phyloP scores from a whole-genome alignment of 371 early-diverging fungal species.

The Umbelopsis sp. region DNA sequence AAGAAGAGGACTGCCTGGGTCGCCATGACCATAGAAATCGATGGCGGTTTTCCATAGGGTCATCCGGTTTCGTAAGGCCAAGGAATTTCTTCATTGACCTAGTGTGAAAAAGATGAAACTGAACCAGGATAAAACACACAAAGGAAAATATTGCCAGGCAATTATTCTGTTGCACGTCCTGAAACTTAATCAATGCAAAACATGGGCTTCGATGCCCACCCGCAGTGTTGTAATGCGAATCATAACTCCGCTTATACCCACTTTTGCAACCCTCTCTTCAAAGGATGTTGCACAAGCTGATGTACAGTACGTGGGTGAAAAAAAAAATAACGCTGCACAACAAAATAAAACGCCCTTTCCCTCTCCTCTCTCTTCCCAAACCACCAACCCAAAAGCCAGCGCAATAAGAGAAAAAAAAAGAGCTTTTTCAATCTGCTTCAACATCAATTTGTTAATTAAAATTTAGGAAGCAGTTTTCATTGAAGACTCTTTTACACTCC shows the following conservation, averaged over 20 bases:
- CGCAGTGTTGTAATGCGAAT: too few relatives aligned
- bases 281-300: not conserved
- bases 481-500: slow-evolving; percentile 10
- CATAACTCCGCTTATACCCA: not conserved
- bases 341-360: not conserved
- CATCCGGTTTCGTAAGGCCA: not conserved
- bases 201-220: too few relatives aligned
- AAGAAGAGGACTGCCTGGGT: not conserved
- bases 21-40: slow-evolving; percentile 10
- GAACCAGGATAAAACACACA: not conserved
- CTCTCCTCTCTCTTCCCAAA: not conserved
- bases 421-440: not conserved
- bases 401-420: not conserved
- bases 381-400: not conserved
- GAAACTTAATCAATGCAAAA: too few relatives aligned
- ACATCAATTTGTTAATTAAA: not conserved
- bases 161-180: too few relatives aligned
- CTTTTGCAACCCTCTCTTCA: too few relatives aligned
- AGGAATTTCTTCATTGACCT: slow-evolving; percentile 12
- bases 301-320: slow-evolving; percentile 3
- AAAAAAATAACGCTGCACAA: not conserved
- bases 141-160: not conserved
- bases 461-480: not conserved
- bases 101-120: not conserved
- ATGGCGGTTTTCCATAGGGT: not conserved